A percentile compares a stretch with the other conserved stretches of the same genome.
phyloP scores from a whole-genome alignment of 495 filamentous ascomycete species.

The Aspergillus campestris region DNA sequence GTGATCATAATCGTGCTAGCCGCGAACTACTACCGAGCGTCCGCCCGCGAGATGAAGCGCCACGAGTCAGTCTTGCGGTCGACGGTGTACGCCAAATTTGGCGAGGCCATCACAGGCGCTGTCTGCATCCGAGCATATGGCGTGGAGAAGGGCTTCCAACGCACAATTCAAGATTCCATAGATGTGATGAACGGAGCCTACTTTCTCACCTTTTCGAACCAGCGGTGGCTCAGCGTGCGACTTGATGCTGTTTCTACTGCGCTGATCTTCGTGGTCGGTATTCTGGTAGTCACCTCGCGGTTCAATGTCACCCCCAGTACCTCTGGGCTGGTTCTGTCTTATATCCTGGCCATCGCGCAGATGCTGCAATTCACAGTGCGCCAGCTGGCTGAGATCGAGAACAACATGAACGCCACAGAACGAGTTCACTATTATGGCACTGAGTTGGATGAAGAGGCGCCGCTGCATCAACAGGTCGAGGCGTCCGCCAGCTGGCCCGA shows the following conservation, averaged over 20 bases:
- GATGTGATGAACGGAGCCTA: constrained; percentile 92
- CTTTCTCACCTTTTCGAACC: constrained; percentile 88
- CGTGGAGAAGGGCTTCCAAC: constrained; percentile 61
- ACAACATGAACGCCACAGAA: constrained; percentile 18
- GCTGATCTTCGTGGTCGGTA: constrained; percentile 77
- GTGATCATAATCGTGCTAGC: constrained; percentile 74
- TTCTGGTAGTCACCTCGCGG: constrained; percentile 89
- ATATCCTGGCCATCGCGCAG: constrained; percentile 89
- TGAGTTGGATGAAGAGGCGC: no score
- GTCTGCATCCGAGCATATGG: constrained; percentile 86
- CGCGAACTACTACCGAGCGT: constrained; percentile 80
- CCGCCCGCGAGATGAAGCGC: constrained; percentile 87
- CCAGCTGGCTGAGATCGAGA: constrained; percentile 93
- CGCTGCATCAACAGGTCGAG: no score
- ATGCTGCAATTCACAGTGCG: constrained; percentile 94
- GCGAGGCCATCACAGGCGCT: constrained; percentile 76
- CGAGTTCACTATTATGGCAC: no score
- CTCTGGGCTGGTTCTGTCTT: constrained; percentile 79
- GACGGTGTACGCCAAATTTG: constrained; percentile 80
- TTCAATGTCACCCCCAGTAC: constrained; percentile 80
- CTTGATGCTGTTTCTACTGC: constrained; percentile 76
- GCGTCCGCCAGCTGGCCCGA: no score
- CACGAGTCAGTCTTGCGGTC: constrained; percentile 86
- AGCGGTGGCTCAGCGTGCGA: constrained; percentile 80
- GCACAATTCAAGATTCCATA: constrained; percentile 59